These are phyloP conservation scores for Psilocybe subaeruginosa DNA, from an alignment of 768 basidiomycete genomes.

Conservation along the genomic window DNA sequence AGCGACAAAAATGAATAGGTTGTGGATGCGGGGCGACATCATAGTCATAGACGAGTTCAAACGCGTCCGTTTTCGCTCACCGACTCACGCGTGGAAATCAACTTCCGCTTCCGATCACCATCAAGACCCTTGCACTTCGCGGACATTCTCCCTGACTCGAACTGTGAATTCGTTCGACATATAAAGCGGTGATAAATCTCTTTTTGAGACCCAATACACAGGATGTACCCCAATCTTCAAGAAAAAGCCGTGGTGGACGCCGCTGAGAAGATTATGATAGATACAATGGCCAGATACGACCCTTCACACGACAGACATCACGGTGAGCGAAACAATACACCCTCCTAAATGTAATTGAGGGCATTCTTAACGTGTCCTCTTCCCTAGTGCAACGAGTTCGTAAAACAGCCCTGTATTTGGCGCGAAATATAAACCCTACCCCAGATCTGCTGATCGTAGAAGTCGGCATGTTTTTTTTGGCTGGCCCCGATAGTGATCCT, in stretches of 20 bases:
- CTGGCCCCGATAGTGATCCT: conserved; percentile 8
- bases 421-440: conserved; percentile 44
- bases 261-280: conserved; percentile 71
- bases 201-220: conserved; percentile 10
- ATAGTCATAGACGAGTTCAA: conserved; percentile 17
- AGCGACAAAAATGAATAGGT: conserved; percentile 38
- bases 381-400: conserved; percentile 78
- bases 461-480: conserved; percentile 44
- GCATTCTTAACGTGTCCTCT: not conserved
- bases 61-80: conserved; percentile 2
- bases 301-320: conserved; percentile 82
- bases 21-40: conserved; percentile 31
- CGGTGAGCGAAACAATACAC: conserved; percentile 45
- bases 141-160: not conserved
- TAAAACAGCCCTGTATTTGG: conserved; percentile 73
- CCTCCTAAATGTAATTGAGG: not conserved
- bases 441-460: conserved; percentile 81
- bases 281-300: conserved; percentile 78
- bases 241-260: conserved; percentile 56
- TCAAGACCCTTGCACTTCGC: not conserved
- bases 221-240: conserved; percentile 52
- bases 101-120: conserved; percentile 20
- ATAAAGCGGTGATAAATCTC: not conserved
- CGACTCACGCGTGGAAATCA: conserved; percentile 20
- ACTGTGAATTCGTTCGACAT: not conserved